Base-by-base conservation (phyloP, 352 stramenopile species). In the Phytophthora citrophthora region DNA sequence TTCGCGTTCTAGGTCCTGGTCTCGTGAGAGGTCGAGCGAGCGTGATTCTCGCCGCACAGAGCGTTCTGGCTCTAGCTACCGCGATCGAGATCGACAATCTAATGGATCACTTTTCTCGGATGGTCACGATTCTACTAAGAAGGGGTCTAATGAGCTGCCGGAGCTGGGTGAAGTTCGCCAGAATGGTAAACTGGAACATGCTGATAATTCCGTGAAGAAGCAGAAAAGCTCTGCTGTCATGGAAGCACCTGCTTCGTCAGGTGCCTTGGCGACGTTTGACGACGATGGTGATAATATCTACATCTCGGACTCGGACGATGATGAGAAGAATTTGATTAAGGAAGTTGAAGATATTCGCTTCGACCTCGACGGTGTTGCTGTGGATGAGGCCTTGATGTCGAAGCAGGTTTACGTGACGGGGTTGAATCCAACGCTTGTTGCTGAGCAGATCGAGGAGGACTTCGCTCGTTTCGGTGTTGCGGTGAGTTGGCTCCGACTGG, bases 331-430 rank as follows among this genome's bases (percentile, higher is more conserved):
- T 34, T 59, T 71, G 27, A 64, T 63, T 48, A 64, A 60, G 50
- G 60, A 62, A 45, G 26, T 39, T 15, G 54, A 74, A 68, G 78
- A 91, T n/a, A 88, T 89, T 67, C 77, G 80, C 5, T 72, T 81
- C 39, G 64, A 86, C 27, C 49, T 91, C 15, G 60, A 69, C 9
- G 72, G 24, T 27, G 54, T 92, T 4, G 18, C 55, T 13, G 61
- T 89, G 3, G 70, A 92, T 49, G 64, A 74, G 34, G 50, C 60
- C 11, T 31, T 79, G 11, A 64, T 82, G 36, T 46, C 61, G 27
- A 79, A 69, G 6, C 76, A 75, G 13, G 70, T 92, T 18, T 92
- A 92, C 49, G 78, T 90, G 18, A 77, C 72, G 5, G 81, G 80
- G 4, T 55, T 92, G 15, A 83, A 81, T 15, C 76, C 67, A 3